Evolutionary conservation across 345 rosid genomes (phyloP), one percentile per base, ranked within the genome.

Genomic region (Corymbia maculata): DNA sequence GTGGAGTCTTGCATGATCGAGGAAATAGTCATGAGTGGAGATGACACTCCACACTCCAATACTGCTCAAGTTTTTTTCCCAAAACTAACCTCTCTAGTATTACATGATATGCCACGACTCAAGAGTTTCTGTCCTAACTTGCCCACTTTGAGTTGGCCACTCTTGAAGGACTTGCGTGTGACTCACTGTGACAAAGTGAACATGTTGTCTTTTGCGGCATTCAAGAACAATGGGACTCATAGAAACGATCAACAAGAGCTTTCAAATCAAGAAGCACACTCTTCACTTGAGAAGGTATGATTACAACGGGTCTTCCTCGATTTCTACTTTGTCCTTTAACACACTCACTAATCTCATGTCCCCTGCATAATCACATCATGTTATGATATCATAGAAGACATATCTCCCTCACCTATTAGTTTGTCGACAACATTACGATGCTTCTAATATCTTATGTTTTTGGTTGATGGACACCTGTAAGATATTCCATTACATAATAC

Each of bases 281-380:
- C 24, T 68, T 32, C 21, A 13, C 8, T 32, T 16, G 79, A 68
- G 12, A 70, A 2, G 45, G 80, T 70, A 70, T 70, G 80, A 8
- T 32, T 16, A 16, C 2, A 9, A 2, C 0, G 16, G 2, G 22
- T 68, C 21, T 68, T 5, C 6, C 45, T 32, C 0, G 8, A 1
- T 70, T 68, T 70, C 80, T 32, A 70, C 5, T 68, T 32, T 6
- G 2, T 32, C 32, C 80, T 32, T 32, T 16, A 32, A 32, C 0
- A 3, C 1, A 8, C 45, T 4, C 24, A 16, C 24, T 1, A 9
- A 70, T 32, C 45, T 8, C 4, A 16, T 70, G 2, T 32, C 24
- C 22, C 1, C 24, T 9, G 4, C 24, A 8, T 70, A 32, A 8
- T 70, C 45, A 70, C 6, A 24, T 42, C 80, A 16, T 0, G 0